Evolutionary conservation across 257 asterid species (phyloP).

Genomic region (Capsicum baccatum): DNA sequence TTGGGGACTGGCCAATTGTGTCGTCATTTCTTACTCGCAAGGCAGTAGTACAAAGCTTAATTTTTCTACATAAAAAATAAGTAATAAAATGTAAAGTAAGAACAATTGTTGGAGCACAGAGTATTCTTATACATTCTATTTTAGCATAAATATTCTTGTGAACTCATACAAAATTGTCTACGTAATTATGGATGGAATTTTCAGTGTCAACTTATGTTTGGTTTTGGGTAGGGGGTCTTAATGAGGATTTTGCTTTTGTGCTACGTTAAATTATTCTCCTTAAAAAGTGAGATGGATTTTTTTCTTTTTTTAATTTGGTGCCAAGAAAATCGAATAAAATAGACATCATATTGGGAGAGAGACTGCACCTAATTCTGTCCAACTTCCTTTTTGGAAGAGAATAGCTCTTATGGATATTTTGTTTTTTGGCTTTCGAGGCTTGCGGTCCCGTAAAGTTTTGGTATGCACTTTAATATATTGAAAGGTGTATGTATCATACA

Average conservation of each 20-base stretch:
- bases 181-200: background rate
- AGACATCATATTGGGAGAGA: background rate
- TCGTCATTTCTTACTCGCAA: no score
- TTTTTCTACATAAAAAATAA: no score
- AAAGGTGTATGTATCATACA: conserved; percentile 12
- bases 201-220: background rate
- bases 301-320: background rate
- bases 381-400: background rate
- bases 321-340: background rate
- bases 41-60: no score
- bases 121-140: no score
- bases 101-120: no score
- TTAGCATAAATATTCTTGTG: no score
- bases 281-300: background rate
- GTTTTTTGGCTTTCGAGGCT: background rate
- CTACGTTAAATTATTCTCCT: conserved; percentile 4
- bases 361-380: background rate
- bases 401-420: background rate
- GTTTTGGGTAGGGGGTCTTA: background rate
- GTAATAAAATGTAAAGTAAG: no score
- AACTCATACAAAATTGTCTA: no score
- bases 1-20: background rate
- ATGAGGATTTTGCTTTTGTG: background rate
- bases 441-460: conserved; percentile 21
- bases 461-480: conserved; percentile 3